phyloP scores from a whole-genome alignment of 176 grass and related monocot genomes.

The Triticum turgidum region DNA sequence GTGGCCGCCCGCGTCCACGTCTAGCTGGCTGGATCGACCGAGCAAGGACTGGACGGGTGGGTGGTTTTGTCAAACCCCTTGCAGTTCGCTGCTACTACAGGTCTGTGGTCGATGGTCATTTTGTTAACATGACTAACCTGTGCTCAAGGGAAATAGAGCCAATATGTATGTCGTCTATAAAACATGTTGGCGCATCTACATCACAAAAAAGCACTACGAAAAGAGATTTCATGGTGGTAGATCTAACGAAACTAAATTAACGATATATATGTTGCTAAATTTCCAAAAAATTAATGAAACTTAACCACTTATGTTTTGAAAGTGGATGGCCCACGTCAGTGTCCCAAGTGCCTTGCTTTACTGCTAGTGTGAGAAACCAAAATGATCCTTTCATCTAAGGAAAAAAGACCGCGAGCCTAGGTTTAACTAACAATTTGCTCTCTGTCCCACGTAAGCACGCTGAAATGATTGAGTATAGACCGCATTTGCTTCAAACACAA shows the following conservation, averaged over 20 bases:
- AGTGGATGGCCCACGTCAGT: not conserved
- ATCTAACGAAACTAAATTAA: not conserved
- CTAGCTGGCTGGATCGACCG: not conserved
- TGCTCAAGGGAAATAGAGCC: not conserved
- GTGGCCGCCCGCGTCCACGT: not conserved
- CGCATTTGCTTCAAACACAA: not conserved
- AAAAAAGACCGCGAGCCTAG: not conserved
- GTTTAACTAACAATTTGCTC: not conserved
- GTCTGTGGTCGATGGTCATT: not conserved
- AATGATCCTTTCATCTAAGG: not conserved
- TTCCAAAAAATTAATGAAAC: not conserved
- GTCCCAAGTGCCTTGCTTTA: not conserved
- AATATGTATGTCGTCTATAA: not conserved
- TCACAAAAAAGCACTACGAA: not conserved
- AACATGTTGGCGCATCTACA: not conserved
- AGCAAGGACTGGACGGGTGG: not conserved
- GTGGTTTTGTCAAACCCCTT: not conserved
- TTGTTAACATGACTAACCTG: not conserved
- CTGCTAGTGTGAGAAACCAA: not conserved
- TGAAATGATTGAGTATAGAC: not conserved
- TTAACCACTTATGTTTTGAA: not conserved
- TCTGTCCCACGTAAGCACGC: not conserved
- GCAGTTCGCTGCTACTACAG: not conserved
- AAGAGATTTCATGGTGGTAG: not conserved
- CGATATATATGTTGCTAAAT: not conserved